A percentile compares a stretch with the other conserved stretches of the same genome.
Conservation (phyloP, 2,329 filamentous ascomycete species). For the Eutypa lata region DNA sequence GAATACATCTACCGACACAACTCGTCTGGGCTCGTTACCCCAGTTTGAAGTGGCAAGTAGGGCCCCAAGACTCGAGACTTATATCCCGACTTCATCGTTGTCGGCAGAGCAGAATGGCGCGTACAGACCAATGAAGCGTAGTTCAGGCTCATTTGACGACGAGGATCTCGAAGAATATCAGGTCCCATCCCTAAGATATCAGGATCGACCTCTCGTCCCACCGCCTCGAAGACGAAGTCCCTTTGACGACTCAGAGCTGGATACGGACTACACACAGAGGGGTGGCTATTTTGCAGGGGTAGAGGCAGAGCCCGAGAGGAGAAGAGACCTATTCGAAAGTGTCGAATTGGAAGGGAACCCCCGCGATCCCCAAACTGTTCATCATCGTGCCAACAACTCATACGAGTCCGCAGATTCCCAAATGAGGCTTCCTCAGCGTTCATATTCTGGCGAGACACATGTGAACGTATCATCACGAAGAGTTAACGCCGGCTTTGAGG, state of each 20-base stretch:
- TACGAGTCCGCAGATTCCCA: background rate
- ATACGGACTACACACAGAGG: constrained; percentile 12
- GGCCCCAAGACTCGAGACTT: constrained; percentile 19
- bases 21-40: constrained; percentile 10
- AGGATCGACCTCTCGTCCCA: constrained; percentile 7
- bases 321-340: constrained; percentile 11
- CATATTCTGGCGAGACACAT: constrained; percentile 23
- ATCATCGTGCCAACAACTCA: constrained; percentile 9
- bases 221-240: constrained; percentile 11
- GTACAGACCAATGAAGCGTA: constrained; percentile 10
- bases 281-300: background rate
- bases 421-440: constrained; percentile 21
- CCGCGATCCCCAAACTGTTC: constrained; percentile 7
- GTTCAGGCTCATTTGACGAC: constrained; percentile 26
- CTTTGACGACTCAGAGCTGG: constrained; percentile 14
- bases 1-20: constrained; percentile 8
- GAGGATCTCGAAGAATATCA: constrained; percentile 7
- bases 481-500: constrained; percentile 28
- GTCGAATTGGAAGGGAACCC: background rate
- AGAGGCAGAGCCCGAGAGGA: constrained; percentile 10
- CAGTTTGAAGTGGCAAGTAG: constrained; percentile 8
- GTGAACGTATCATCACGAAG: constrained; percentile 20
- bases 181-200: constrained; percentile 13
- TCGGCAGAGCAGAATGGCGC: constrained; percentile 14
- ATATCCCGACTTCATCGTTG: constrained; percentile 24